These are phyloP conservation scores for Vachellia pachyceras DNA, from an alignment of 306 rosid genomes.

Conservation along the genomic window DNA sequence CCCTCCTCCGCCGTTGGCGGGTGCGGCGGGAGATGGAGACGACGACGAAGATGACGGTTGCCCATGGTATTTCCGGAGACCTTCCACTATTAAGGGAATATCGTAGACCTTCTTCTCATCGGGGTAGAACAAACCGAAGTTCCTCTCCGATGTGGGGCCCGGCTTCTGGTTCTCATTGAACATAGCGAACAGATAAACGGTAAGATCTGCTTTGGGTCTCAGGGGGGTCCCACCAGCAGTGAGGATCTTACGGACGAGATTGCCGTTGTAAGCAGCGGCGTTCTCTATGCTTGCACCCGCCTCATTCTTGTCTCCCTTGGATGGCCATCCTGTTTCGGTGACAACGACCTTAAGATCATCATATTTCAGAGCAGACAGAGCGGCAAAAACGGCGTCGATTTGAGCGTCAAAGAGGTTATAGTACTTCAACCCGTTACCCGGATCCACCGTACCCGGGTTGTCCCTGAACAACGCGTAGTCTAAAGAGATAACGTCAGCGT, in stretches of 20 bases:
- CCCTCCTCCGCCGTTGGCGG: constrained; percentile 53
- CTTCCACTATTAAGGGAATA: constrained; percentile 72
- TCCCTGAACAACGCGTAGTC: constrained; percentile 84
- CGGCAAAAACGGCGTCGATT: constrained; percentile 94
- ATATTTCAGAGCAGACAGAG: constrained; percentile 69
- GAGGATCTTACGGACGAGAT: constrained; percentile 81
- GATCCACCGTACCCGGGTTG: constrained; percentile 81
- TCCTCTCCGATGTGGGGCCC: constrained; percentile 89
- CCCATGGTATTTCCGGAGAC: constrained; percentile 52
- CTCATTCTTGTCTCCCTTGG: constrained; percentile 75
- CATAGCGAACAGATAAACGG: constrained; percentile 87
- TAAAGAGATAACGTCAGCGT: constrained; percentile 77
- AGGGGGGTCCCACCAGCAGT: constrained; percentile 77
- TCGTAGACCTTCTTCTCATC: constrained; percentile 67
- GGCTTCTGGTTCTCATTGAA: constrained; percentile 81
- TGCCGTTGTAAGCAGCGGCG: constrained; percentile 92
- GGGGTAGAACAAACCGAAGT: constrained; percentile 87
- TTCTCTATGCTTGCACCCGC: constrained; percentile 77
- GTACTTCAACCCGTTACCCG: constrained; percentile 81
- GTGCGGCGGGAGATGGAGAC: constrained; percentile 2
- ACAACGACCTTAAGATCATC: constrained; percentile 72
- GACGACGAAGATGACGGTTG: constrained; percentile 21
- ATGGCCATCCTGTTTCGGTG: constrained; percentile 95
- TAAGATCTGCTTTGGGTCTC: constrained; percentile 80
- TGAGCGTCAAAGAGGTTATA: constrained; percentile 88